Base-by-base conservation (phyloP, 2,329 filamentous ascomycete genomes). In the Ascochyta fabae region DNA sequence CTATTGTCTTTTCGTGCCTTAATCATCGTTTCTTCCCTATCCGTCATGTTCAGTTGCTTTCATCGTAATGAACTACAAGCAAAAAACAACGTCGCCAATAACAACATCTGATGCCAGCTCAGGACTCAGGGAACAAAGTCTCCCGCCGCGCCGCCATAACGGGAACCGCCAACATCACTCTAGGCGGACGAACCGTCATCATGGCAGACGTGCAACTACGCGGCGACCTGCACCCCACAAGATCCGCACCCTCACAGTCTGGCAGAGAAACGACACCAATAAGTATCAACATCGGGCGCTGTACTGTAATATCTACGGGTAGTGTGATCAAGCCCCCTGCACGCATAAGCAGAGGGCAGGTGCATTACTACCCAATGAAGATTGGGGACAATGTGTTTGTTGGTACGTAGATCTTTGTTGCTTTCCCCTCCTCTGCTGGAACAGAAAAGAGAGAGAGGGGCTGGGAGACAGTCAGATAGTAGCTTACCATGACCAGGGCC, bases 101-200 rank as follows among this genome's bases (percentile, higher is more conserved):
- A 33, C 16, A 3, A 35, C 16, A 22, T 33, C 35, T 53, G 34
- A 51, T 35, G 12, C 24, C 12, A 23, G 6, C 27, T 6, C 47
- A 96, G 93, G 94, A 98, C 79, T 96, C 93, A 3, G 95, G 95
- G 65, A 99, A 99, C 84, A 98, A 98, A 80, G 95, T 99, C 69
- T 94, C 93, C 35, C 91, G 95, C 64, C 92, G 92, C 66, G 91
- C 92, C 59, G 88, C 89, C 73, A 91, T 99, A 66, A 90, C 96
- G 70, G 95, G 95, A 69, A 97, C 94, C 22, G 92, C 96, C 67
- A 96, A 98, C 79, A 98, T 99, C 78, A 96, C 96, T 77, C 89
- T 99, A 2, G 95, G 92, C 66, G 95, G 95, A 61, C 96, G 77
- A 78, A 96, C 93, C 0, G 92, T 98, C 60, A 96, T 99, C 71